Base-by-base conservation (phyloP, 2,329 filamentous ascomycete species). In the Talaromyces amestolkiae region DNA sequence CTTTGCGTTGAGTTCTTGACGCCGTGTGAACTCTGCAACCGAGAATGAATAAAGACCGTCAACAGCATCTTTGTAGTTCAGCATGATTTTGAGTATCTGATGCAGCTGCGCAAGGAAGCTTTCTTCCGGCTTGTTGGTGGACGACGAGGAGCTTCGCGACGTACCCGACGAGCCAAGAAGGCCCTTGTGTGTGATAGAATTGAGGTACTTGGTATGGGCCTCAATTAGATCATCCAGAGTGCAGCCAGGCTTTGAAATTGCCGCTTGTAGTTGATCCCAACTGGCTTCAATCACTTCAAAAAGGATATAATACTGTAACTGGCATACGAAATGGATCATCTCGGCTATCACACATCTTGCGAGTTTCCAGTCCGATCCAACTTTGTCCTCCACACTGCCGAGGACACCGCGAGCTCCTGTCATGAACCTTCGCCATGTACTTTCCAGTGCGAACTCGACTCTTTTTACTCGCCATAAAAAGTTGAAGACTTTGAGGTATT, bases 401-500 rank as follows among this genome's bases (percentile, higher is more conserved):
- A 99, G 85, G 0, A 98, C 93, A n/a, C 94, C 93, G 67, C 95
- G 87, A 3, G 93, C 88, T 53, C 95, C 95, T 0, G 95, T 99
- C 88, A 97, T 98, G 78, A 91, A 96, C 69, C 93, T 91, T 65
- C 95, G 89, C 93, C 95, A 99, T 47, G 92, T 95, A 13, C 91
- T 92, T 5, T 90, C 87, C 1, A 99, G 86, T 0, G 92, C 93
- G 73, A 98, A 99, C 74, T 99, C 95, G 61, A 99, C 95, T 33
- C 95, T 90, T 80, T 99, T 99, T 74, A 99, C 92, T 68, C 95
- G 90, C 94, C 95, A 99, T 3, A 99, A 85, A 74, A 99, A 97
- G 79, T 99, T 99, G 85, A 99, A 99, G 10, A 99, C 92, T 76
- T 98, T 98, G 71, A 99, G 89, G 75, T 99, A 99, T 75, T 99